A percentile compares a stretch with the other conserved stretches of the same genome.
Evolutionary conservation across 2,329 filamentous ascomycete species (phyloP).

Genomic region (Fusarium verticillioides): DNA sequence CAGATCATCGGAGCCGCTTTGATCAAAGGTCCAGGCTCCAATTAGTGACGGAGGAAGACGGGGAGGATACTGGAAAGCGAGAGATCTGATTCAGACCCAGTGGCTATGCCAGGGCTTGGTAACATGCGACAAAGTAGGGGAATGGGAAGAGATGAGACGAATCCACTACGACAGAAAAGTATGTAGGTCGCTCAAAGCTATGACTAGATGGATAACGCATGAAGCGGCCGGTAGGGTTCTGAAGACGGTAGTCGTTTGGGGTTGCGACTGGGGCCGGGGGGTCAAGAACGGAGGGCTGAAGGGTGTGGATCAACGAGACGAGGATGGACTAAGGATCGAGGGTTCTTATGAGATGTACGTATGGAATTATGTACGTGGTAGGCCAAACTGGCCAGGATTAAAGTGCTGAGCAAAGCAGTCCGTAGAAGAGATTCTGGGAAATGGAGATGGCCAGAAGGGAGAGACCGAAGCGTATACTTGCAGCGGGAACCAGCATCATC

Average conservation of each 20-base stretch:
- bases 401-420: conserved; percentile 21
- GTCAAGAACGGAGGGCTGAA: conserved; percentile 42
- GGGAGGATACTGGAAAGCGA: conserved; percentile 23
- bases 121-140: conserved; percentile 33
- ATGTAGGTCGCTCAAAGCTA: conserved; percentile 39
- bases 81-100: conserved; percentile 22
- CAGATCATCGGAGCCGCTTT: conserved; percentile 32
- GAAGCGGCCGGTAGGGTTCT: conserved; percentile 43
- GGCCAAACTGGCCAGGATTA: conserved; percentile 4
- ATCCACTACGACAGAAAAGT: conserved; percentile 42
- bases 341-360: conserved; percentile 19
- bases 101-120: conserved; percentile 27
- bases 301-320: conserved; percentile 40
- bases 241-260: conserved; percentile 47
- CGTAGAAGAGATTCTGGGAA: conserved; percentile 15
- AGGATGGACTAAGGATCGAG: conserved; percentile 35
- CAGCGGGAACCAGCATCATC: conserved; percentile 43
- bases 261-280: conserved; percentile 41
- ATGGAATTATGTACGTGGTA: conserved; percentile 9
- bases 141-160: conserved; percentile 45
- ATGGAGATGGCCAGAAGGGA: conserved; percentile 3
- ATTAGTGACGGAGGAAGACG: conserved; percentile 19
- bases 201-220: conserved; percentile 45
- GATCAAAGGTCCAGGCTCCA: conserved; percentile 20
- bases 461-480: conserved; percentile 34